These are phyloP conservation scores for Ogataea allantospora DNA, from an alignment of 805 yeast species.

Conservation along the genomic window DNA sequence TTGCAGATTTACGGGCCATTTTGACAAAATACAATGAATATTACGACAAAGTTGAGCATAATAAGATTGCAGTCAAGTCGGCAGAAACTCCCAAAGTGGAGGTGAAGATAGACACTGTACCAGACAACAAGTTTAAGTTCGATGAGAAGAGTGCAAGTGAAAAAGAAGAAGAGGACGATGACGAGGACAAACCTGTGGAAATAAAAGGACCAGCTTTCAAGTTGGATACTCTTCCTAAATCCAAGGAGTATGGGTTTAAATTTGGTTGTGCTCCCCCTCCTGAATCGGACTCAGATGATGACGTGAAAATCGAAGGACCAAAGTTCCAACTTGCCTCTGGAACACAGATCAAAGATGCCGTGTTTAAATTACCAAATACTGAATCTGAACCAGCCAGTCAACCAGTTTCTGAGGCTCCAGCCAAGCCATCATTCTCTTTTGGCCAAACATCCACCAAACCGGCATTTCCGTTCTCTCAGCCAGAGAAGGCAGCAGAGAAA, in stretches of 20 bases:
- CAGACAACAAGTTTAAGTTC: constrained; percentile 3
- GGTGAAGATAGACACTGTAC: constrained; percentile 12
- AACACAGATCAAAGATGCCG: constrained; percentile 36
- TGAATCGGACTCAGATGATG: constrained; percentile 50
- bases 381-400: constrained; percentile 16
- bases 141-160: constrained; percentile 23
- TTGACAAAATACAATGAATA: constrained; percentile 60
- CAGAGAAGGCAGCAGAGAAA: constrained; percentile 6
- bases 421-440: constrained; percentile 5
- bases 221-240: constrained; percentile 44
- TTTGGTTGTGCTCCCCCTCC: constrained; percentile 38
- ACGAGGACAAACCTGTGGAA: constrained; percentile 36
- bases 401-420: constrained; percentile 9
- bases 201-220: constrained; percentile 72
- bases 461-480: constrained; percentile 2
- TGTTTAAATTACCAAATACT: constrained; percentile 27
- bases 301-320: constrained; percentile 72
- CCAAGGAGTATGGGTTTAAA: constrained; percentile 50
- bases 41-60: constrained; percentile 38
- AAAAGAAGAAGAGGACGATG: constrained; percentile 22
- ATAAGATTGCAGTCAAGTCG: constrained; percentile 26
- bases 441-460: constrained; percentile 1
- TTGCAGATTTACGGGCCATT: constrained; percentile 54
- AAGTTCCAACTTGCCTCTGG: constrained; percentile 45
- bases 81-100: constrained; percentile 25